Base-by-base conservation (phyloP, 1,284 basidiomycete species). In the Puccinia horiana region DNA sequence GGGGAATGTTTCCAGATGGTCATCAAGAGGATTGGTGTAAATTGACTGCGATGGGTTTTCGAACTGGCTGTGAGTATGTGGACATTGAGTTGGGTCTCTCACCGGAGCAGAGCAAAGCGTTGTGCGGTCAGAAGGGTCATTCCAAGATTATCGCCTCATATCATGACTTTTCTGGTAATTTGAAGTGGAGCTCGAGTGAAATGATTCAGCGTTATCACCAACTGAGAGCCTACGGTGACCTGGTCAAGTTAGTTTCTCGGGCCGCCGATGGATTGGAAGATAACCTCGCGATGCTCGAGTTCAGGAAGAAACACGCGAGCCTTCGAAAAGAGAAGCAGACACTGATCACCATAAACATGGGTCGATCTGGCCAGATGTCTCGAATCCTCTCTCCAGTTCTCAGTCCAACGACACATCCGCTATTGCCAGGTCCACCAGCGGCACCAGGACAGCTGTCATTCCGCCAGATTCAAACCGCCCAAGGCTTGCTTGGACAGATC, bases 341-440 rank as follows among this genome's bases (percentile, higher is more conserved):
- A 0, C 89, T 98, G 84, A 91, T 99, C 83, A 95, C 94, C 1
- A 93, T 98, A 89, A 98, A 98, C 88, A 96, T 97, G 92, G 95
- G 95, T 29, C 86, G 90, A 11, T 90, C 91, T 52, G 97, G 97
- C 6, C 95, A 98, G 87, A 90, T 98, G 84, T 95, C 94, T 11
- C 90, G 97, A 29, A 91, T 98, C 81, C 89, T 97, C 81, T 98
- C 97, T 87, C 88, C 90, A 3, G 93, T 92, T 4, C 91, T 99
- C 83, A 94, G 92, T 65, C 96, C 96, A 2, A 91, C 98, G 63
- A 95, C 95, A 0, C 96, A 99, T 87, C 91, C 93, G 0, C 88
- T 92, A 0, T 89, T 98, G 65, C 94, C 95, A 0, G 89, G 89
- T 79, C 84, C 84, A 56, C 91, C 92, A 83, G 94, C 96, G 0